Evolutionary conservation across 495 filamentous ascomycete genomes (phyloP), one percentile per base, ranked within the genome.

Genomic region (Aspergillus carlsbadensis): DNA sequence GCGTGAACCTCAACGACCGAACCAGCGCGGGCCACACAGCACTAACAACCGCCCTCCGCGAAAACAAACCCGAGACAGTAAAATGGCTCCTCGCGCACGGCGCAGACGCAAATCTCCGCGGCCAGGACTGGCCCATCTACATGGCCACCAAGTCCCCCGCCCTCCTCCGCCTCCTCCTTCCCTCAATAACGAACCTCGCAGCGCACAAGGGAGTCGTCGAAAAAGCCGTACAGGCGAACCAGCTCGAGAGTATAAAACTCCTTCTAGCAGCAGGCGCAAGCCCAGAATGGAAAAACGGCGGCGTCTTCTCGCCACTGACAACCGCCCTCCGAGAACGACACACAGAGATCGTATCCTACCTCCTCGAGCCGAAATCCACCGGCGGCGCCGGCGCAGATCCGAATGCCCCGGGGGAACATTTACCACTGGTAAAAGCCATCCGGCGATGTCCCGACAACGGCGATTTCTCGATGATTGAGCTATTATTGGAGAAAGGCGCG

Each of bases 281-380:
- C 50, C 77, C 81, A 24, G 81, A 83, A 56, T 80, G 80, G 63
- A 79, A 78, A 66, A 82, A 82, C 58, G 79, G 78, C 18, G 79
- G 80, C 14, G 78, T 82, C 22, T 82, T 82, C 66, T 79, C 77
- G 13, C 78, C 80, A 3, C 65, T 84, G 14, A 81, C 79, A 1
- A 82, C 81, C 4, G 77, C 80, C 3, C 75, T 82, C 52, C 76
- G 81, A 10, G 81, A 84, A 56, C 66, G 75, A 26, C 71, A 73
- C 49, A 71, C 69, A 52, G 71, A 74, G 13, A 82, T 82, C 51
- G 71, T 80, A 7, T 62, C 59, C 6, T 82, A 67, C 65, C 68
- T 84, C 6, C 68, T 84, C 24, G 67, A 76, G 26, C n/a, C n/a
- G 26, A 29, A 4, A 8, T 29, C 26, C 3, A 29, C 26, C 45